Conservation (phyloP, 2,329 filamentous ascomycete genomes). For the Fusarium luffae region DNA sequence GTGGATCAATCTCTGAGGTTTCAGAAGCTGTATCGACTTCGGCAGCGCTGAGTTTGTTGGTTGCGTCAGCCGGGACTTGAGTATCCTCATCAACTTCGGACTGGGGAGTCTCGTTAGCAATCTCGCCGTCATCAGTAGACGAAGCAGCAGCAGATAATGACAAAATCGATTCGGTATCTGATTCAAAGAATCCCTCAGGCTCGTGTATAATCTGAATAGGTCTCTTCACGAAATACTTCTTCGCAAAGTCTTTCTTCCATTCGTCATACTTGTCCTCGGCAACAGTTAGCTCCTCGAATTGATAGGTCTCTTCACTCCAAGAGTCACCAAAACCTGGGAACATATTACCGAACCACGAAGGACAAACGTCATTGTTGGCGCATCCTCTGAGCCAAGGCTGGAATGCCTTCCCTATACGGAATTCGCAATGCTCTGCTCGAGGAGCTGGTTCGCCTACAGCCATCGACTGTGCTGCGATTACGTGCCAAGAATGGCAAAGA, state of each 20-base stretch:
- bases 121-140: neutral
- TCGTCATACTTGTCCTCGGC: conserved; percentile 12
- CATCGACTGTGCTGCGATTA: neutral
- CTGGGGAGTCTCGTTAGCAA: neutral
- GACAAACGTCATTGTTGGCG: conserved; percentile 15
- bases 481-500: conserved; percentile 4
- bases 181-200: neutral
- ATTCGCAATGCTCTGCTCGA: neutral
- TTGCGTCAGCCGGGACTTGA: neutral
- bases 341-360: conserved; percentile 22
- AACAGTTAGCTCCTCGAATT: neutral
- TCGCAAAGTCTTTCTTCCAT: conserved; percentile 21
- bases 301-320: neutral
- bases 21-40: neutral
- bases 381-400: conserved; percentile 23
- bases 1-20: conserved; percentile 3
- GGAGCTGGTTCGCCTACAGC: neutral
- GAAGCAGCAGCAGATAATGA: neutral
- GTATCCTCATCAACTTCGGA: neutral
- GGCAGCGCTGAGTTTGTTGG: neutral
- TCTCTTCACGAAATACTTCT: conserved; percentile 6
- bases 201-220: neutral
- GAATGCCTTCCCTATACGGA: neutral
- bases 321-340: neutral
- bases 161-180: neutral